Base-by-base conservation (phyloP, 768 basidiomycete genomes). In the Suillus spraguei region DNA sequence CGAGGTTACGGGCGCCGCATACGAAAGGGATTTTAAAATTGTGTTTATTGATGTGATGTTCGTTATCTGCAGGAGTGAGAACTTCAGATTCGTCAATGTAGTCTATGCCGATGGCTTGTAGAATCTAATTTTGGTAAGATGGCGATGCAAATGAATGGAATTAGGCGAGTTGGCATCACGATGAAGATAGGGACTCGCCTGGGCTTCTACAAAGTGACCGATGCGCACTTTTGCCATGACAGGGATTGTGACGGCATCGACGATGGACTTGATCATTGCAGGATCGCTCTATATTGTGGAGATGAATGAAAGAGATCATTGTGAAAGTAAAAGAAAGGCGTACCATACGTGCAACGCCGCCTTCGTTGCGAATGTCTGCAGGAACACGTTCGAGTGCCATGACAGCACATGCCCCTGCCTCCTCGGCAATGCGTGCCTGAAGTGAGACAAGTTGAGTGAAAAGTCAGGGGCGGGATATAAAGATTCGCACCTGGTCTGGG, bases 221-320 rank as follows among this genome's bases (percentile, higher is more conserved):
- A 99, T 98, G 66, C 97, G 88, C 65, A 91, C 93, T 77, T 96
- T 93, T 39, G 92, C 92, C 92, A 98, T 98, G 75, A 98, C 95
- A 10, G 95, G 96, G 69, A 98, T 96, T 28, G 95, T 96, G 56
- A 98, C 97, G 24, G 97, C 90, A 64, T 88, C 91, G 66, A 93
- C 90, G 75, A 99, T 99, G 72, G 92, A 84, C 75, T 97, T 98
- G 83, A 99, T 98, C 91, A 99, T 93, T 58, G 86, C 81, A 8
- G 97, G 97, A 79, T 97, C 95, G 74, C 95, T 96, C 91, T 90
- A 69, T 35, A 42, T 24, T 1, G 33, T 4, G 3, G 9, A 24
- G 32, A 38, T 28, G 9, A 2, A 53, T 33, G 5, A 20, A n/a
- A 33, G 5, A 20, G 3, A 13, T 28, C 5, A 10, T 22, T 4